Evolutionary conservation across 306 rosid genomes (phyloP).

Genomic region (Medicago lupulina): DNA sequence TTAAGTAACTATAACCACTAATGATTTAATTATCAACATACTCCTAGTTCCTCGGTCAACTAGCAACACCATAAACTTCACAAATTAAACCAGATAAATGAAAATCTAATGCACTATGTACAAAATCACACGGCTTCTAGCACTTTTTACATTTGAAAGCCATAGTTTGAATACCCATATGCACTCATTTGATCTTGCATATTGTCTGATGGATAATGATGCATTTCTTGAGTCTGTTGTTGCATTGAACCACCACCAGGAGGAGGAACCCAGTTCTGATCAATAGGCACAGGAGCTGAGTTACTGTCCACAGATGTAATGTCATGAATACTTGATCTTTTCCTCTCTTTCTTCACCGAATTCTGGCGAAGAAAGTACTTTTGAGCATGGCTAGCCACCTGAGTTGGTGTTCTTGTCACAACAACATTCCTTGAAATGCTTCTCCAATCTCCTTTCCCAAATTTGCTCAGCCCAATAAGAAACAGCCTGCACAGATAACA

Average conservation of each 20-base stretch:
- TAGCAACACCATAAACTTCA: constrained; percentile 43
- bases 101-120: constrained; percentile 34
- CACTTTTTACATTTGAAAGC: constrained; percentile 41
- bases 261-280: constrained; percentile 66
- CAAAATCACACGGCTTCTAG: constrained; percentile 21
- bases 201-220: constrained; percentile 40
- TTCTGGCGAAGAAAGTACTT: constrained; percentile 83
- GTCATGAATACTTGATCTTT: constrained; percentile 94
- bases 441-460: constrained; percentile 98
- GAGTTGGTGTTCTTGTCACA: constrained; percentile 88
- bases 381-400: constrained; percentile 97
- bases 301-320: constrained; percentile 71
- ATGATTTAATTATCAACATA: constrained; percentile 38
- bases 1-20: constrained; percentile 29
- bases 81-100: constrained; percentile 36
- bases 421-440: constrained; percentile 92
- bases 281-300: constrained; percentile 45
- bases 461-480: constrained; percentile 67
- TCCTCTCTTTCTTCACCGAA: constrained; percentile 79
- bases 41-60: constrained; percentile 35
- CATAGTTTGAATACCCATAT: constrained; percentile 51
- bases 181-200: constrained; percentile 40
- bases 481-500: constrained; percentile 58
- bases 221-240: constrained; percentile 50
- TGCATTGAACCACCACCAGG: constrained; percentile 40